A percentile compares a stretch with the other conserved stretches of the same genome.
These are phyloP conservation scores for Herpetospermum pedunculosum DNA, from an alignment of 306 rosid genomes.

Conservation along the genomic window DNA sequence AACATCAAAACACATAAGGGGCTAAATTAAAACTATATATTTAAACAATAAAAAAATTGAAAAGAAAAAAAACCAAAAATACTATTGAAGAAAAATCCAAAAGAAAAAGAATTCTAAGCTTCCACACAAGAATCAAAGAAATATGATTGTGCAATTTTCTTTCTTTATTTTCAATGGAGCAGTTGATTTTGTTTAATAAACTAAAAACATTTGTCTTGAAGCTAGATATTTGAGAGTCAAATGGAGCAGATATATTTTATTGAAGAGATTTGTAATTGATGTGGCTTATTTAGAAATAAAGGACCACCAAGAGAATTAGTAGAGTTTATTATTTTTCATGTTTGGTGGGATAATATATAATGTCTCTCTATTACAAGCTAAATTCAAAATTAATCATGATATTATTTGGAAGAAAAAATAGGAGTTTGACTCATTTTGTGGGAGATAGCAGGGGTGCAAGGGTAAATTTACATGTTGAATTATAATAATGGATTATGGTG, in stretches of 20 bases:
- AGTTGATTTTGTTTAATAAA: neutral
- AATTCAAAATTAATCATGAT: neutral
- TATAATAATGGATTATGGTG: no score
- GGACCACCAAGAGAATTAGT: neutral
- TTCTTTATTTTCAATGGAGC: neutral
- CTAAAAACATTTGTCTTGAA: neutral
- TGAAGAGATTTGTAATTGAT: neutral
- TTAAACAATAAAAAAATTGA: no score
- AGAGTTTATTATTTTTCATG: neutral
- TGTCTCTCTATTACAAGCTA: neutral
- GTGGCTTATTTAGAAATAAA: neutral
- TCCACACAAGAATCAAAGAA: no score
- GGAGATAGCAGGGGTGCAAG: neutral
- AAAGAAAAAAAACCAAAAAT: no score
- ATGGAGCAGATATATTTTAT: neutral
- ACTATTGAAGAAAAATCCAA: no score
- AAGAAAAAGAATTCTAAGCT: no score
- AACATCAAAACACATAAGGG: no score
- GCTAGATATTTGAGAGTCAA: neutral
- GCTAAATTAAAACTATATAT: no score
- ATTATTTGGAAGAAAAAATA: neutral
- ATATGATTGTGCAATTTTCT: neutral
- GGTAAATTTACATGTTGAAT: no score
- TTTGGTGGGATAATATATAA: neutral
- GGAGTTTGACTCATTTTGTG: neutral